Evolutionary conservation across 345 rosid genomes (phyloP), one percentile per base, ranked within the genome.

Genomic region (Reutealis trisperma): DNA sequence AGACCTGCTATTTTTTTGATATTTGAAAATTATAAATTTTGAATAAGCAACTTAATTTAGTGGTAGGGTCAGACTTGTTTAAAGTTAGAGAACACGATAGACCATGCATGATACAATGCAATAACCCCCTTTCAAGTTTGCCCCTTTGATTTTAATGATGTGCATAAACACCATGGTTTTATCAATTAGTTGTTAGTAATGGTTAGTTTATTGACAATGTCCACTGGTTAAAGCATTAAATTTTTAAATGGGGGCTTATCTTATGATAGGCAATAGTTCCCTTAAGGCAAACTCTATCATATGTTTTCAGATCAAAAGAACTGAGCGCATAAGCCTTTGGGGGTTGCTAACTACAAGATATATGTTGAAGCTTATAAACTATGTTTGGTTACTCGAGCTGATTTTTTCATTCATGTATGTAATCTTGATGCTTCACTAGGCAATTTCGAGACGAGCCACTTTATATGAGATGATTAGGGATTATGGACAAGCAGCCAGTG

Each of bases 391-490:
- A 67, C 16, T 54, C 3, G 12, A 67, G 8, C 18, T 44, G 55
- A 67, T 67, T 42, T 52, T n/a, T 16, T 4, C 51, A 4, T 37
- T 37, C 51, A 4, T 45, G 30, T 65, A 19, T 70, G 25, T 76
- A 19, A 67, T 30, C 13, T 71, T 30, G 22, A 61, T 76, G 54
- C 54, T 72, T 77, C 54, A 51, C 52, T 81, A 96, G 98, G 98
- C 97, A 77, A 91, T 93, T 76, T 91, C 99, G 71, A 91, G 99
- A 79, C 88, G 97, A 71, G 92, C 98, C 72, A 85, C 88, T 44
- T 84, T 96, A 76, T 92, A 80, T 76, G 98, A 92, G 90, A 91
- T 87, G 93, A 88, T 93, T 75, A 92, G 97, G 84, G 95, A 92
- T 80, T 93, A 86, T 88, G 95, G 88, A 57, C 93, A 88, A 87